These are phyloP conservation scores for Anacardium occidentale DNA, from an alignment of 345 rosid genomes.

Conservation along the genomic window DNA sequence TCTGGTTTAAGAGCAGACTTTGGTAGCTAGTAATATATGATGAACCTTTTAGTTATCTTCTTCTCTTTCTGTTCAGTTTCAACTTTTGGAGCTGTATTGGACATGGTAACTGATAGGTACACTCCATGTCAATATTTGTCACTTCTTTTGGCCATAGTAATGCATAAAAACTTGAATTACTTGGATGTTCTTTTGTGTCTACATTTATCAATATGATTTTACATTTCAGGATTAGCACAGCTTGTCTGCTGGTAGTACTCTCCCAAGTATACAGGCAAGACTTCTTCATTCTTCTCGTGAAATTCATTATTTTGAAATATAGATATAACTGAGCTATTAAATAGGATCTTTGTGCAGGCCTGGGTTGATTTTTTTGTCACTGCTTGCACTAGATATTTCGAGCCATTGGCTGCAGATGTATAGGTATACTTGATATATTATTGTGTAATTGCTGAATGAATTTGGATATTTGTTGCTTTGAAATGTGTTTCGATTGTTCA, in stretches of 20 bases:
- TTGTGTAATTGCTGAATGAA: not conserved
- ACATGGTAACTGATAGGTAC: conserved; percentile 96
- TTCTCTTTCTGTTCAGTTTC: conserved; percentile 54
- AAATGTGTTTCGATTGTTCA: not conserved
- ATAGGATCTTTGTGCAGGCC: conserved; percentile 54
- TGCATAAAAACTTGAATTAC: not conserved
- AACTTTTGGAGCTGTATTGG: conserved; percentile 95
- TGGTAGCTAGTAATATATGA: not conserved
- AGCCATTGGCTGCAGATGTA: conserved; percentile 99
- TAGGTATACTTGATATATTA: conserved; percentile 42
- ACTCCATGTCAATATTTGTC: not conserved
- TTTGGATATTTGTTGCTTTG: not conserved
- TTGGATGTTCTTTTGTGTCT: not conserved
- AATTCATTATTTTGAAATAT: not conserved
- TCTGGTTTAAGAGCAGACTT: not conserved
- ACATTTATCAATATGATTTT: conserved; percentile 16
- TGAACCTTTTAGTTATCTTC: conserved; percentile 24
- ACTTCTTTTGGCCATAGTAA: not conserved
- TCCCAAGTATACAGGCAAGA: conserved; percentile 78
- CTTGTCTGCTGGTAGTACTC: conserved; percentile 83
- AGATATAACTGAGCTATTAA: conserved; percentile 1
- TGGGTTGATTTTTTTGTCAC: conserved; percentile 74
- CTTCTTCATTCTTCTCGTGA: conserved; percentile 1
- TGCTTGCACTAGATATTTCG: conserved; percentile 84
- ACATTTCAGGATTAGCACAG: conserved; percentile 88